These are phyloP conservation scores for Fusarium sp. DNA, from an alignment of 2,329 filamentous ascomycete species.

Conservation along the genomic window DNA sequence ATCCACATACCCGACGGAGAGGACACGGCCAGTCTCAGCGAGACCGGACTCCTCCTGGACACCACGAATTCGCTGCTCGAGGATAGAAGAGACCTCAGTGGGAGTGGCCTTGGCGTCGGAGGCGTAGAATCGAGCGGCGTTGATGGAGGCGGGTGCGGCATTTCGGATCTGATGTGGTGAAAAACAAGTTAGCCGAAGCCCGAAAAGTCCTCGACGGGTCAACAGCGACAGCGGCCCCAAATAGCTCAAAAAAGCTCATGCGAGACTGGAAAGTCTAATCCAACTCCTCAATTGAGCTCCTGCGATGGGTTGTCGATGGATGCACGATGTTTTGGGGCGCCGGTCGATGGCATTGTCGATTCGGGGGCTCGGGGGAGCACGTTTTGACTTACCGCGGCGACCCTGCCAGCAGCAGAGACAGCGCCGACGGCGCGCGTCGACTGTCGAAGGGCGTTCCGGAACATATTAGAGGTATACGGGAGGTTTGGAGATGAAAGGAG, in stretches of 20 bases:
- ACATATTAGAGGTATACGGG: slow-evolving; percentile 78
- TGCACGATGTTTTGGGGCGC: slow-evolving; percentile 53
- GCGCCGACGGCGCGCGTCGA: slow-evolving; percentile 94
- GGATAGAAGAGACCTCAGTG: slow-evolving; percentile 98
- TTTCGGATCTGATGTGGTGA: slow-evolving; percentile 79
- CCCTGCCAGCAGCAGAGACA: slow-evolving; percentile 91
- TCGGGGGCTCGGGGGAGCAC: slow-evolving; percentile 55
- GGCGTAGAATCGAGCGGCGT: slow-evolving; percentile 87
- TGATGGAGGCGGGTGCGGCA: slow-evolving; percentile 82
- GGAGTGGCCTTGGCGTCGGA: slow-evolving; percentile 93
- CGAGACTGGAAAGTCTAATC: slow-evolving; percentile 25
- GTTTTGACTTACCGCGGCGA: slow-evolving; percentile 86
- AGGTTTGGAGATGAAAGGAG: slow-evolving; percentile 64
- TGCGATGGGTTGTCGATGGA: slow-evolving; percentile 49
- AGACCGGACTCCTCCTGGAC: slow-evolving; percentile 96
- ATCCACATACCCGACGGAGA: slow-evolving; percentile 93
- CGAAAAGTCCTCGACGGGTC: slow-evolving; percentile 54
- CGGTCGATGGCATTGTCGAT: slow-evolving; percentile 61
- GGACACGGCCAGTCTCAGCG: slow-evolving; percentile 98
- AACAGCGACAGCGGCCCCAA: slow-evolving; percentile 47
- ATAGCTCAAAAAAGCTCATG: slow-evolving; percentile 54
- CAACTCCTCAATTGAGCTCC: slow-evolving; percentile 55
- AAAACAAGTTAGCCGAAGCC: slow-evolving; percentile 69
- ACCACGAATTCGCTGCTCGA: slow-evolving; percentile 99
- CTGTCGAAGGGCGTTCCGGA: slow-evolving; percentile 98